Evolutionary conservation across 2,329 filamentous ascomycete species (phyloP), one percentile per base, ranked within the genome.

Genomic region (Cercospora sp.): DNA sequence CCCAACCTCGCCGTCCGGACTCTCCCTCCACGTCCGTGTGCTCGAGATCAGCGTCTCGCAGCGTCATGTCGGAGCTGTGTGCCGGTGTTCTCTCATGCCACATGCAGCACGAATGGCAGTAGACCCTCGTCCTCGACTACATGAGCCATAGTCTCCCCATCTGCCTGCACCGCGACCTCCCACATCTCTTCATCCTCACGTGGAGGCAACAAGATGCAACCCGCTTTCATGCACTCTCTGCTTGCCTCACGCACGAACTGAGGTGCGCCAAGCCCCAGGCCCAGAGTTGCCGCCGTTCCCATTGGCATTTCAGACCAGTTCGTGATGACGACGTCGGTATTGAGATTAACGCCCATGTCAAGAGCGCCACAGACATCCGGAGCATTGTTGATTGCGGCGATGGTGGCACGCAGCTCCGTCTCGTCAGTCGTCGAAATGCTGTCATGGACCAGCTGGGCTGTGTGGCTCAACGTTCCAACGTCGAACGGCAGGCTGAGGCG

Each of bases 131-230:
- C 74, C 26, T 64, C 62, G 21, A 71, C 18, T 43, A 75, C 13
- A 6, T 43, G 21, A 26, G 62, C 58, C 69, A 74, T 73, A 10
- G 55, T 61, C 4, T 65, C 55, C 26, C 69, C 58, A 10, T 63
- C 63, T 62, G 74, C 9, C 43, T 71, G 67, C n/a, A 74, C 68
- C 51, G 66, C 58, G 12, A 75, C 72, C 37, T 74, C 73, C 73
- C 73, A 75, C 5, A 62, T n/a, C 3, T 67, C 57, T 18, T 62
- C 34, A 10, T 71, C 66, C 53, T 62, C 26, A 12, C 63, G 69
- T 62, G 62, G 21, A 5, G 72, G 72, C 45, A 74, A 43, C 55
- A 74, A 16, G 7, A 70, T 59, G 55, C 69, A 71, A 10, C 66
- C 69, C 58, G 64, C 55, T n/a, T 49, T 55, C 4, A 57, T 26